Conservation (phyloP, 805 yeast species). For the Ogataea henricii region DNA sequence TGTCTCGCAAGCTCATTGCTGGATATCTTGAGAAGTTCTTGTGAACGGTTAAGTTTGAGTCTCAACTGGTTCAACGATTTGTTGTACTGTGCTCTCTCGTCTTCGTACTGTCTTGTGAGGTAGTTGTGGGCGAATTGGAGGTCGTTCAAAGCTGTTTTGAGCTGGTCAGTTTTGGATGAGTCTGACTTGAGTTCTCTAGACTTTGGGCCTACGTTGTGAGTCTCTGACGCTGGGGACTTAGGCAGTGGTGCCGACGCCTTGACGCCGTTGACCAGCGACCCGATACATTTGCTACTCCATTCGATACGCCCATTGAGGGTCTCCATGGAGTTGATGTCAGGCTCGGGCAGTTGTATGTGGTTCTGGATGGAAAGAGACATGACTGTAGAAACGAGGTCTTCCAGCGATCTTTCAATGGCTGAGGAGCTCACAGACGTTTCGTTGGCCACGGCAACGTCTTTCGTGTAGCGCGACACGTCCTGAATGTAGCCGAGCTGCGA, state of each 20-base stretch:
- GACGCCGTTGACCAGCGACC: conserved; percentile 21
- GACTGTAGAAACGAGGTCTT: conserved; percentile 47
- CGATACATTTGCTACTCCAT: conserved; percentile 35
- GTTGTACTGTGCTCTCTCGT: conserved; percentile 58
- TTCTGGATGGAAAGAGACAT: conserved; percentile 48
- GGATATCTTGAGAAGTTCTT: conserved; percentile 48
- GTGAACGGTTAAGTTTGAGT: conserved; percentile 50
- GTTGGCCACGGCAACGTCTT: background rate
- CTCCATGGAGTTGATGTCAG: conserved; percentile 25
- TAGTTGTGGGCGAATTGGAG: conserved; percentile 72
- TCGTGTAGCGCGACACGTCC: conserved; percentile 17
- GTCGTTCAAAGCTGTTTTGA: conserved; percentile 61
- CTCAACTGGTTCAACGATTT: conserved; percentile 56
- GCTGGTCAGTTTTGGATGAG: conserved; percentile 17
- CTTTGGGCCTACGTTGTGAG: too few relatives aligned
- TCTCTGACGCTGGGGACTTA: background rate
- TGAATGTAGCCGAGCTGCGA: conserved; percentile 51
- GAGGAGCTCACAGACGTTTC: conserved; percentile 3
- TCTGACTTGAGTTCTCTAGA: background rate
- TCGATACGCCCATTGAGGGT: conserved; percentile 28
- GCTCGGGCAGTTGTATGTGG: conserved; percentile 41
- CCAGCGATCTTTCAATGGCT: conserved; percentile 37
- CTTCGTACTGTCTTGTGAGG: conserved; percentile 65
- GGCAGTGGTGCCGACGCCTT: conserved; percentile 6
- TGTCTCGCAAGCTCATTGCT: conserved; percentile 39